Percentiles rank a stretch among this genome's conserved stretches.
Evolutionary conservation across 2,329 filamentous ascomycete genomes (phyloP).

Genomic region (Penicillium sp.): DNA sequence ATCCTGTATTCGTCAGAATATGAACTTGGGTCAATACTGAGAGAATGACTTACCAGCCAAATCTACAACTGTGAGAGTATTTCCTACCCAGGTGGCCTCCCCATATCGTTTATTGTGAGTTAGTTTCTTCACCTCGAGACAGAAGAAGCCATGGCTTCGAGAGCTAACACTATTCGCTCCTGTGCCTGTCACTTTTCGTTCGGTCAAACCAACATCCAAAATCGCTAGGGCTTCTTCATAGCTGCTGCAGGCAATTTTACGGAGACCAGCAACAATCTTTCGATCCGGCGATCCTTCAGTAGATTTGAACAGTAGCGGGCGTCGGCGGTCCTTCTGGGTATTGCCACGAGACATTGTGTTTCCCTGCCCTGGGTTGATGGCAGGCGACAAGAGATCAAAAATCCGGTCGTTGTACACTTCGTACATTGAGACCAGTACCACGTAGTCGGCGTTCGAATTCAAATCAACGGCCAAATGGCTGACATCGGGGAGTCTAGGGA

Average conservation of each 20-base stretch:
- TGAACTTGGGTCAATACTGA: neutral
- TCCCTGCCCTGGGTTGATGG: conserved; percentile 43
- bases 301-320: conserved; percentile 85
- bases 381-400: conserved; percentile 78
- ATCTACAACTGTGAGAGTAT: conserved; percentile 83
- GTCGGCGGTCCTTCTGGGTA: conserved; percentile 70
- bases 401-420: conserved; percentile 99
- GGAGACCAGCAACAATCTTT: conserved; percentile 90
- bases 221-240: conserved; percentile 85
- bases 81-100: conserved; percentile 69
- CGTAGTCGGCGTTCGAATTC: conserved; percentile 74
- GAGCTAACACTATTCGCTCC: conserved; percentile 92
- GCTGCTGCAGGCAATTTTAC: conserved; percentile 82
- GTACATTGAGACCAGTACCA: conserved; percentile 93
- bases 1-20: conserved; percentile 50
- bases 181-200: conserved; percentile 84
- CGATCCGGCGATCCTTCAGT: conserved; percentile 85
- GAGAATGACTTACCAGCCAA: conserved; percentile 64
- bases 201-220: conserved; percentile 82
- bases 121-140: conserved; percentile 89
- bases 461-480: conserved; percentile 66
- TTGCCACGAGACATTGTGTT: conserved; percentile 44
- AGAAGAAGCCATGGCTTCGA: conserved; percentile 94
- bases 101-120: conserved; percentile 49
- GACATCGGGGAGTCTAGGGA: conserved; percentile 75